Percentiles rank a stretch among this genome's conserved stretches.
Conservation (phyloP, 2,329 filamentous ascomycete species). For the Penicillium sp. region DNA sequence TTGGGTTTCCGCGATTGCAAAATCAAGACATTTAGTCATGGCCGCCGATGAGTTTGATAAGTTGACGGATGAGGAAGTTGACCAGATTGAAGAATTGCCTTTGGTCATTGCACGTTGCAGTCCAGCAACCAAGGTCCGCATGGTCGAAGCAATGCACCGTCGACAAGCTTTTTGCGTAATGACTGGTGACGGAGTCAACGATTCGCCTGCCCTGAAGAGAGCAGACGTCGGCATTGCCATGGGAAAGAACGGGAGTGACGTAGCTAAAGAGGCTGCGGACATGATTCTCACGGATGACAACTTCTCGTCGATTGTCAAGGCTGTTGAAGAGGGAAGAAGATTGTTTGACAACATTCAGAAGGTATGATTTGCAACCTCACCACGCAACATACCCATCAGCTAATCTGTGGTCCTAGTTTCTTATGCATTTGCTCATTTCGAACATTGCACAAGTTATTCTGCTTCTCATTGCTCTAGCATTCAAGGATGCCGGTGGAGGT, state of each 20-base stretch:
- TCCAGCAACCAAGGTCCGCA: constrained; percentile 84
- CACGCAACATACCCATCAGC: constrained; percentile 59
- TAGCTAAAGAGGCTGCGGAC: constrained; percentile 79
- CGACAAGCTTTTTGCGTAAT: constrained; percentile 79
- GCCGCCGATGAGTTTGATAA: constrained; percentile 63
- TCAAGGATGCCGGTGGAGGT: constrained; percentile 71
- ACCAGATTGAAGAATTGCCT: constrained; percentile 74
- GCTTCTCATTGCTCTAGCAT: constrained; percentile 78
- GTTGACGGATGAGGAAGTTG: constrained; percentile 60
- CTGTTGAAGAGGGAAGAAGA: constrained; percentile 80
- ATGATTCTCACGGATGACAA: constrained; percentile 74
- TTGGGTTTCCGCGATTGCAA: constrained; percentile 47
- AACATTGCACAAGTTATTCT: constrained; percentile 86
- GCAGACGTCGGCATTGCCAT: constrained; percentile 89
- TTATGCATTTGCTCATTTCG: constrained; percentile 77
- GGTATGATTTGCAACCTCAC: constrained; percentile 70
- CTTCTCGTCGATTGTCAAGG: constrained; percentile 83
- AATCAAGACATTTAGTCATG: constrained; percentile 55
- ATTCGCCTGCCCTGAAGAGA: constrained; percentile 78
- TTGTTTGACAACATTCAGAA: constrained; percentile 93
- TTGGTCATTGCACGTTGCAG: constrained; percentile 84
- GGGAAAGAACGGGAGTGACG: constrained; percentile 82
- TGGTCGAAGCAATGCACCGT: constrained; percentile 86
- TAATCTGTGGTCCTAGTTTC: constrained; percentile 57
- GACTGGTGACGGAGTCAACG: constrained; percentile 89